Evolutionary conservation across 345 rosid species (phyloP).

Genomic region (Eucalyptus erythrocorys): DNA sequence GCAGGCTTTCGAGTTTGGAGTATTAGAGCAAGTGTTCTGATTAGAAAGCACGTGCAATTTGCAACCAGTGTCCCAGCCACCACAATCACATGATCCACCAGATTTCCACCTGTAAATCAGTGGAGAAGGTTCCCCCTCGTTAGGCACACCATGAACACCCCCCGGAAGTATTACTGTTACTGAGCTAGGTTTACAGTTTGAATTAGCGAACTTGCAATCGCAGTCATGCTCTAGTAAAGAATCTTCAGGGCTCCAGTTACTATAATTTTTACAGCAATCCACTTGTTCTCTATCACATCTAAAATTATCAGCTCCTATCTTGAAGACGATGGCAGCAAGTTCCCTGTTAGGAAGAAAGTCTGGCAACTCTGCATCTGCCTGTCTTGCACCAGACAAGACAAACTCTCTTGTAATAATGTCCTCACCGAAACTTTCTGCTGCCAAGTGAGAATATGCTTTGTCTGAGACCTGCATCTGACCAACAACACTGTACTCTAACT

Average conservation of each 20-base stretch:
- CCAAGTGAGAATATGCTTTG: conserved; percentile 5
- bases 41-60: conserved; percentile 37
- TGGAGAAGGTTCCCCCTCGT: conserved; percentile 48
- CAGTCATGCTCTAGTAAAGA: conserved; percentile 2
- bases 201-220: conserved; percentile 6
- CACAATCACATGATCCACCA: conserved; percentile 84
- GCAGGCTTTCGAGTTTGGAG: conserved; percentile 5
- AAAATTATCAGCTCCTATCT: neutral
- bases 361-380: conserved; percentile 17
- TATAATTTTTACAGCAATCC: neutral
- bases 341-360: conserved; percentile 22
- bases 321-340: conserved; percentile 56
- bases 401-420: conserved; percentile 39
- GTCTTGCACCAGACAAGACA: conserved; percentile 34
- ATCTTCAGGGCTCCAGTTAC: neutral
- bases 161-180: conserved; percentile 57
- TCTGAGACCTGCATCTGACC: conserved; percentile 51
- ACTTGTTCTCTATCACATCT: neutral
- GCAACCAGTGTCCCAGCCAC: conserved; percentile 98
- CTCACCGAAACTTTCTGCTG: conserved; percentile 9
- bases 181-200: neutral
- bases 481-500: conserved; percentile 33
- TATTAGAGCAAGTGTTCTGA: conserved; percentile 2
- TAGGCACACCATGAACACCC: conserved; percentile 68
- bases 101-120: conserved; percentile 64